Evolutionary conservation across 768 basidiomycete genomes (phyloP), one percentile per base, ranked within the genome.

Genomic region (Collybia sordida): DNA sequence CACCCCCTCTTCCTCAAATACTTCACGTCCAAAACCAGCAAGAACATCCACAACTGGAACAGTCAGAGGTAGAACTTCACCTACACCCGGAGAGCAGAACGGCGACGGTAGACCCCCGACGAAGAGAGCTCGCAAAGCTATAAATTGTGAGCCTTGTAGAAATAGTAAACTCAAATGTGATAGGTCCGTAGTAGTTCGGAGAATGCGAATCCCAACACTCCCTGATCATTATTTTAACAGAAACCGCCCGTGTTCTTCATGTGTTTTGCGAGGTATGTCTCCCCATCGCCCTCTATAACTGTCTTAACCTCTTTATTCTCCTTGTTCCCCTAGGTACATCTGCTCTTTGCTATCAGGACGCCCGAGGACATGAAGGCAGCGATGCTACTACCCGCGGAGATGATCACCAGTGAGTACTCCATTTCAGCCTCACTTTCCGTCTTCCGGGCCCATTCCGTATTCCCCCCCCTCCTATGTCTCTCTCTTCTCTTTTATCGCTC

Each of bases 121-220:
- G 19, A 93, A 92, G 68, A 84, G 90, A 40, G 86, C 90, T 0
- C 77, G 90, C 51, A 92, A 92, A 63, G 89, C 90, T 15, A 90
- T 93, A 58, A 93, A 93, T 70, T 93, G 90, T 62, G 89, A 90
- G 59, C 90, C 90, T 2, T 93, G 90, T 72, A 78, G 90, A 62
- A 86, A 84, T 59, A 88, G 85, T 75, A 90, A 92, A 70, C 81
- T 92, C 59, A 91, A 93, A 70, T 93, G 90, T 72, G 90, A 93
- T 68, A 84, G 89, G 89, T 87, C 49, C 39, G 70, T 67, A 51
- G 34, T 12, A 5, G 36, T 43, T 46, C 41, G 25, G 45, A 23
- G 39, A n/a, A 42, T 46, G 11, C 49, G 24, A 45, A 38, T 58
- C 47, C 52, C 47, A 54, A 52, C 49, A 52, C 51, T 43, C 52